Conservation (phyloP, 805 yeast genomes). For the Peterozyma toletana region DNA sequence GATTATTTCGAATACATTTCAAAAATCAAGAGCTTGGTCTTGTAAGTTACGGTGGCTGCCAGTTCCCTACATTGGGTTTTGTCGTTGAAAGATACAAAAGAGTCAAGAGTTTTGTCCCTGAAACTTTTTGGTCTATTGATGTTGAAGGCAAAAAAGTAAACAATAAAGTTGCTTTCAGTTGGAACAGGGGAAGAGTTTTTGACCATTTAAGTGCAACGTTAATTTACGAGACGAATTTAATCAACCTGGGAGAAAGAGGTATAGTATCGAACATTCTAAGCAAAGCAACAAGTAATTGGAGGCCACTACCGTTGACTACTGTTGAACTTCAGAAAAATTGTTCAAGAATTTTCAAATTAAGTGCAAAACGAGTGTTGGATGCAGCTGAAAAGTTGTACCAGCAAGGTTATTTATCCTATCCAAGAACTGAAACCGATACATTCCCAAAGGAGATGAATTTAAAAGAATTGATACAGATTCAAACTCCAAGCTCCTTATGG, state of each 20-base stretch:
- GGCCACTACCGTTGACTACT: conserved; percentile 90
- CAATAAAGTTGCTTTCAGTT: conserved; percentile 39
- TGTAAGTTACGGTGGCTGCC: conserved; percentile 88
- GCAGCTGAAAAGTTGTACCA: conserved; percentile 83
- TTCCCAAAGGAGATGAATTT: conserved; percentile 78
- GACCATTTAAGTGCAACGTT: conserved; percentile 61
- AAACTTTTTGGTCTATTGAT: conserved; percentile 72
- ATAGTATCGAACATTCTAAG: conserved; percentile 41
- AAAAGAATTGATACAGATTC: conserved; percentile 51
- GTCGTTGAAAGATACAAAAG: conserved; percentile 87
- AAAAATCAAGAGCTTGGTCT: conserved; percentile 11
- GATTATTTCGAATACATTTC: conserved; percentile 23
- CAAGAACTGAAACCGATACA: conserved; percentile 93
- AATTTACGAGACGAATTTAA: conserved; percentile 63
- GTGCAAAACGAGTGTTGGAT: conserved; percentile 72
- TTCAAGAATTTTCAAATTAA: conserved; percentile 61
- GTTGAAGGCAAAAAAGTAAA: conserved; percentile 39
- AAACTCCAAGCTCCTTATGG: conserved; percentile 52
- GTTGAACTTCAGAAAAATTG: conserved; percentile 90
- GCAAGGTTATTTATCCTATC: conserved; percentile 84
- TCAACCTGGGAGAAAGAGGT: conserved; percentile 35
- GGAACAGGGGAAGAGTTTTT: conserved; percentile 69
- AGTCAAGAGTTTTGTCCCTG: conserved; percentile 63
- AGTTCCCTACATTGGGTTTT: conserved; percentile 94
- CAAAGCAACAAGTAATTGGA: conserved; percentile 65